These are phyloP conservation scores for Bolboschoenoplectus hybrid DNA, from an alignment of 202 grass and related monocot species.

Conservation along the genomic window DNA sequence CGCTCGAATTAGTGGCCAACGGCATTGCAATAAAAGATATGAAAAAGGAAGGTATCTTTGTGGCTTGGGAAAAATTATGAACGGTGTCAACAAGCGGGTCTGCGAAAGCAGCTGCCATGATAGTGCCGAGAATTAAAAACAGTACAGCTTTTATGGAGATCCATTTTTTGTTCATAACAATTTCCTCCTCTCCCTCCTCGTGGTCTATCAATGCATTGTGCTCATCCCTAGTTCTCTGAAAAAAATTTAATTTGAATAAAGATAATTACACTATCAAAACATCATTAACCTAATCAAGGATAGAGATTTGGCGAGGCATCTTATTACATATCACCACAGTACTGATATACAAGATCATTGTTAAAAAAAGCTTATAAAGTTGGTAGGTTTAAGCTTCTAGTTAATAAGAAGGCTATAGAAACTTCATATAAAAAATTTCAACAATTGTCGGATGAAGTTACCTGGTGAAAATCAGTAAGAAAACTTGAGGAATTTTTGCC, in stretches of 20 bases:
- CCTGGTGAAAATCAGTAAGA: slow-evolving; percentile 63
- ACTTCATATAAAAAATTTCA: not conserved
- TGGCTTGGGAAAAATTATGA: slow-evolving; percentile 77
- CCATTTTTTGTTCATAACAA: slow-evolving; percentile 59
- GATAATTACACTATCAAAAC: not conserved
- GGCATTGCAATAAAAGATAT: slow-evolving; percentile 96
- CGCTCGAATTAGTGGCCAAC: slow-evolving; percentile 90
- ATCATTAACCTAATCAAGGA: slow-evolving; percentile 5
- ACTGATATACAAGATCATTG: not conserved
- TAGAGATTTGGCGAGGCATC: not conserved
- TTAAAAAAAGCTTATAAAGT: not conserved
- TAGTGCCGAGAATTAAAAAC: slow-evolving; percentile 73
- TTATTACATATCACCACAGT: not conserved
- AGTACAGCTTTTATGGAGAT: slow-evolving; percentile 57
- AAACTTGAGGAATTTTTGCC: slow-evolving; percentile 59
- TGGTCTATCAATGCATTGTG: slow-evolving; percentile 53
- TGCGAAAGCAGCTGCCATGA: slow-evolving; percentile 82
- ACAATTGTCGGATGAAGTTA: slow-evolving; percentile 36
- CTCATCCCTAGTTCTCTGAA: slow-evolving; percentile 74
- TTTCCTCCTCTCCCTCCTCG: slow-evolving; percentile 53
- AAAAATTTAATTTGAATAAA: slow-evolving; percentile 39
- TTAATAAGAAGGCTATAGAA: not conserved
- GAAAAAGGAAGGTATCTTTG: slow-evolving; percentile 88
- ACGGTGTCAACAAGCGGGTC: slow-evolving; percentile 90
- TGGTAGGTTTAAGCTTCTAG: not conserved